These are phyloP conservation scores for Calonectria ilicicola DNA, from an alignment of 2,329 filamentous ascomycete species.

Conservation along the genomic window DNA sequence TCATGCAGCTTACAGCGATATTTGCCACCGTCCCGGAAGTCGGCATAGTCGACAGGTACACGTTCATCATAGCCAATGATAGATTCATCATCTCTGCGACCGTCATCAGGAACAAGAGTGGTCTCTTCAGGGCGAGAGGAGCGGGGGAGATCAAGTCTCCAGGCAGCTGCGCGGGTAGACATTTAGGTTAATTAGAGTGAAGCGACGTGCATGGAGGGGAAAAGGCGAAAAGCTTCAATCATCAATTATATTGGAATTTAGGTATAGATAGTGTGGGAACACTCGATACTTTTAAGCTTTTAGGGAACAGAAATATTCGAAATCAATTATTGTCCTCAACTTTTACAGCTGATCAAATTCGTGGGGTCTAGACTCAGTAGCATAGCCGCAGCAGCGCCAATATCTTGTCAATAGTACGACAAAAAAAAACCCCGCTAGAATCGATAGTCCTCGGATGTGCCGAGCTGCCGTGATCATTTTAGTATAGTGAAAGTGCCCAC, in stretches of 20 bases:
- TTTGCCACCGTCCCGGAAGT: slow-evolving; percentile 28
- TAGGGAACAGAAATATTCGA: not conserved
- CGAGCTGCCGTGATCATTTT: not conserved
- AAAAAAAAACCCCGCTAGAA: not conserved
- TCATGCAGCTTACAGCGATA: slow-evolving; percentile 25
- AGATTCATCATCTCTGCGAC: slow-evolving; percentile 17
- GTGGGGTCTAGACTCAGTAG: not conserved
- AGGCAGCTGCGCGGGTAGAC: slow-evolving; percentile 19
- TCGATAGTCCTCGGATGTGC: not conserved
- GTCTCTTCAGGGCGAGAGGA: slow-evolving; percentile 16
- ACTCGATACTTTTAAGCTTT: not conserved
- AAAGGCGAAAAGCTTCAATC: not conserved
- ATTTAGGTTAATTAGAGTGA: not conserved
- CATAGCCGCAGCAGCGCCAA: not conserved
- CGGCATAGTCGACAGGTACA: slow-evolving; percentile 13
- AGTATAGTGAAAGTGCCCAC: not conserved
- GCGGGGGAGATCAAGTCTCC: slow-evolving; percentile 20
- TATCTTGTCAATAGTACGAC: not conserved
- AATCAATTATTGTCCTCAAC: not conserved
- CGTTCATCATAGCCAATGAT: slow-evolving; percentile 27
- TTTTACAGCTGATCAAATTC: not conserved
- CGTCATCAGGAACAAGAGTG: slow-evolving; percentile 22
- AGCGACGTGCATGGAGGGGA: not conserved
- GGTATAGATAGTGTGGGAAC: not conserved
- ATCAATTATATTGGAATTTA: not conserved